Base-by-base conservation (phyloP, 768 basidiomycete genomes). In the Rhodotorula taiwanensis region DNA sequence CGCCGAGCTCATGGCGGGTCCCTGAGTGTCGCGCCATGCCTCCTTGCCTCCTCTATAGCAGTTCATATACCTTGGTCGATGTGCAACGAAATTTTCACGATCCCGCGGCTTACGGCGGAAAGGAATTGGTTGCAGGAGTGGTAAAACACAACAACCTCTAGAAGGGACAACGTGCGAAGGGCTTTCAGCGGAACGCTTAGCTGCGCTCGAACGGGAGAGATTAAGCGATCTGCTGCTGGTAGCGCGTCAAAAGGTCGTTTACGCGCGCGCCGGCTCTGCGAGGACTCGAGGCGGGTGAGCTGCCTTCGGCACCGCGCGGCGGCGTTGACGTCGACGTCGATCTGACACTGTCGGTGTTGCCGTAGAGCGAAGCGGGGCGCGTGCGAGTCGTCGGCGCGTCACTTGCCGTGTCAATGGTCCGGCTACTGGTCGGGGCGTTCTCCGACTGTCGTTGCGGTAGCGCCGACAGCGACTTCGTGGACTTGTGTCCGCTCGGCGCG, bases 1-100 rank as follows among this genome's bases (percentile, higher is more conserved):
- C 43, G 21, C 59, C 3, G 67, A 64, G 27, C 48, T 68, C n/a
- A 68, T 68, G 66, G 66, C 66, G 13, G 36, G 51, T 3, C 45
- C 45, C 0, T 56, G 54, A 45, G 41, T 23, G 7, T 3, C 43
- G 42, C 27, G 34, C 6, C 36, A 16, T 18, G 23, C 36, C n/a
- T 4, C 16, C 36, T 39, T 39, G 36, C 36, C n/a, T n/a, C n/a
- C n/a, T n/a, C n/a, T n/a, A n/a, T n/a, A n/a, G n/a, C n/a, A n/a
- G n/a, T n/a, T n/a, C n/a, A n/a, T n/a, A n/a, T n/a, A n/a, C n/a
- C n/a, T n/a, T n/a, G n/a, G n/a, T n/a, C n/a, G n/a, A n/a, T n/a
- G n/a, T n/a, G n/a, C n/a, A n/a, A n/a, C n/a, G n/a, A n/a, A n/a
- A n/a, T n/a, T n/a, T n/a, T n/a, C n/a, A n/a, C n/a, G n/a, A n/a